These are phyloP conservation scores for Saksenaea vasiformis DNA, from an alignment of 371 early-diverging fungal genomes.

Conservation along the genomic window DNA sequence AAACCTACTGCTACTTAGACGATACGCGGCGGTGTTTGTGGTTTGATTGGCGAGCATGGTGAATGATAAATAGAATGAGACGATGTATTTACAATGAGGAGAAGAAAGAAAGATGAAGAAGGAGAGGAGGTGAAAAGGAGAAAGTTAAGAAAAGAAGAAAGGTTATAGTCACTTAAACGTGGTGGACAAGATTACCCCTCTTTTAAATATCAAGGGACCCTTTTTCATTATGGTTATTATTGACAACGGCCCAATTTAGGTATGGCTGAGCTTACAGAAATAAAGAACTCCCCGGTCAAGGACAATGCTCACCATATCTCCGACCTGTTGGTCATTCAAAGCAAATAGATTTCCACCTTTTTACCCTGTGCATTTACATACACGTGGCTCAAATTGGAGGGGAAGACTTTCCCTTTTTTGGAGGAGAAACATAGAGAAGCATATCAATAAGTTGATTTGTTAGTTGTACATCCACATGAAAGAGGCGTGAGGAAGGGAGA, in stretches of 20 bases:
- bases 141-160: neutral
- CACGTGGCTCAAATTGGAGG: neutral
- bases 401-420: neutral
- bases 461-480: neutral
- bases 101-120: neutral
- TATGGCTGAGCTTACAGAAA: neutral
- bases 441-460: neutral
- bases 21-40: neutral
- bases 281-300: neutral
- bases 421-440: too few relatives aligned
- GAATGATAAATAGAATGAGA: neutral
- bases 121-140: neutral
- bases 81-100: neutral
- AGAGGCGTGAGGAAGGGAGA: neutral
- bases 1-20: slow-evolving; percentile 1
- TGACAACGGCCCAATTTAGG: neutral
- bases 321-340: neutral
- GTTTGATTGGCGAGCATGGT: neutral
- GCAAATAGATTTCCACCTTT: neutral
- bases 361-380: neutral
- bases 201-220: neutral
- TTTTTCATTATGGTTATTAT: slow-evolving; percentile 1
- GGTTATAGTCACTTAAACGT: neutral
- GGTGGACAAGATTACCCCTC: neutral
- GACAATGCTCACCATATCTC: neutral